phyloP scores from a whole-genome alignment of 2,329 filamentous ascomycete species.

The Colletotrichum simmondsii region DNA sequence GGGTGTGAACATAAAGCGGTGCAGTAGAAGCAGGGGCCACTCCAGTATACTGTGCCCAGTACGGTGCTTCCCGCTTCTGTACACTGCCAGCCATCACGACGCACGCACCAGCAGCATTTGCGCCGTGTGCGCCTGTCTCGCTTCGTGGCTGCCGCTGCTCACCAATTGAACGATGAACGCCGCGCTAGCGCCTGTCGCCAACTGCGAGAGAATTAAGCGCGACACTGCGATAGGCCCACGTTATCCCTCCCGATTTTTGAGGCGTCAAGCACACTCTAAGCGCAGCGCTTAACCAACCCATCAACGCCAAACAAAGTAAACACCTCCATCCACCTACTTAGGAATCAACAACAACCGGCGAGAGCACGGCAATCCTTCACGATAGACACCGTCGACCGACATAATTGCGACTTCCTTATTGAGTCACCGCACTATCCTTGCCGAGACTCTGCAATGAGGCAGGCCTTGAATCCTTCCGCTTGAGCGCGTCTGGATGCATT shows the following conservation, averaged over 20 bases:
- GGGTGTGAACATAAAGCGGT: background rate
- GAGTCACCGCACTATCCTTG: background rate
- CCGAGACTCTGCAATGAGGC: constrained; percentile 19
- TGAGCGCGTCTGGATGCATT: constrained; percentile 17
- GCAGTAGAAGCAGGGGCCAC: background rate
- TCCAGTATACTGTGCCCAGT: background rate
- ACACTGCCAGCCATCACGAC: background rate
- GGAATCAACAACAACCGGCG: constrained; percentile 8
- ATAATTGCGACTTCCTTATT: background rate
- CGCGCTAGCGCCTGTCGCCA: constrained; percentile 18
- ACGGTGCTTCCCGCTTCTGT: background rate
- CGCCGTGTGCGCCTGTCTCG: constrained; percentile 18
- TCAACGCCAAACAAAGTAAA: constrained; percentile 31
- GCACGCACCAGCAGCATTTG: background rate
- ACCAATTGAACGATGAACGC: background rate
- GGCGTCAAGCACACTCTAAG: constrained; percentile 23
- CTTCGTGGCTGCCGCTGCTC: constrained; percentile 7
- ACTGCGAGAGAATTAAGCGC: constrained; percentile 29
- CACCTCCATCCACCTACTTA: constrained; percentile 4
- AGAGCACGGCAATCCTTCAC: background rate
- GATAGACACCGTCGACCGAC: background rate
- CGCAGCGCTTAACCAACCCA: constrained; percentile 32
- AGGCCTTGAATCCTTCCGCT: constrained; percentile 22
- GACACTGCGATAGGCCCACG: constrained; percentile 24
- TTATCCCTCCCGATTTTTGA: constrained; percentile 7